These are phyloP conservation scores for Ceratobasidium sp. DNA, from an alignment of 1,284 basidiomycete species.

Conservation along the genomic window DNA sequence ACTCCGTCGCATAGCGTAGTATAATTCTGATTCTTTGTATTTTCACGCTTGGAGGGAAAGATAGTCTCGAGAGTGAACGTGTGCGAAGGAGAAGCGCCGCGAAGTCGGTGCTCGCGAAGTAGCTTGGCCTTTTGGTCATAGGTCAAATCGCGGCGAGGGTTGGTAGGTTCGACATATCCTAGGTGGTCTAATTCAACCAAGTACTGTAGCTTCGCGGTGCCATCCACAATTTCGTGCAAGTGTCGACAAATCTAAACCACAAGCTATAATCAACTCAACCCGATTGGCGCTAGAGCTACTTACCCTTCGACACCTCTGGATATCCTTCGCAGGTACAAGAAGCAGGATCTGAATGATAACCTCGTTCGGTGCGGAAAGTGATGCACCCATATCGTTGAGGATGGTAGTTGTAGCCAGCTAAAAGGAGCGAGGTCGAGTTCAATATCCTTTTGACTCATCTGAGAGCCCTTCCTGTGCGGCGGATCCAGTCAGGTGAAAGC, in stretches of 20 bases:
- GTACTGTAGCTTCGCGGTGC: constrained; percentile 19
- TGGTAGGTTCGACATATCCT: constrained; percentile 17
- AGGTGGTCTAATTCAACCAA: neutral
- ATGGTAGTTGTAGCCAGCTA: too few relatives aligned
- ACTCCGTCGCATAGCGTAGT: constrained; percentile 3
- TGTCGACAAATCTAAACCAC: constrained; percentile 14
- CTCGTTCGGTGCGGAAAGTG: neutral
- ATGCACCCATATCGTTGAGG: neutral
- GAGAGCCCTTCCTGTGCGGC: too few relatives aligned
- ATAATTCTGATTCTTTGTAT: neutral
- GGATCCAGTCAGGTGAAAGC: too few relatives aligned
- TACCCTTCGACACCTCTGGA: constrained; percentile 15
- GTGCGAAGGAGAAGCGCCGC: neutral
- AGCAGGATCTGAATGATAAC: constrained; percentile 4
- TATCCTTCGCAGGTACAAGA: neutral
- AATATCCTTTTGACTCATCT: too few relatives aligned
- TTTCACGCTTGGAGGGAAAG: neutral
- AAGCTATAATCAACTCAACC: neutral
- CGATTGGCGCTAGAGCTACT: neutral
- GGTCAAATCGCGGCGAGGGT: constrained; percentile 16
- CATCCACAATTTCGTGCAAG: constrained; percentile 1
- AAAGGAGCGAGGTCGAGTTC: too few relatives aligned
- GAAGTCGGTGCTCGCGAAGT: constrained; percentile 1
- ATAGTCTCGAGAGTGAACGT: neutral
- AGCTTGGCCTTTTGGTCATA: constrained; percentile 5